These are phyloP conservation scores for Isatis tinctoria DNA, from an alignment of 345 rosid species.

Conservation along the genomic window DNA sequence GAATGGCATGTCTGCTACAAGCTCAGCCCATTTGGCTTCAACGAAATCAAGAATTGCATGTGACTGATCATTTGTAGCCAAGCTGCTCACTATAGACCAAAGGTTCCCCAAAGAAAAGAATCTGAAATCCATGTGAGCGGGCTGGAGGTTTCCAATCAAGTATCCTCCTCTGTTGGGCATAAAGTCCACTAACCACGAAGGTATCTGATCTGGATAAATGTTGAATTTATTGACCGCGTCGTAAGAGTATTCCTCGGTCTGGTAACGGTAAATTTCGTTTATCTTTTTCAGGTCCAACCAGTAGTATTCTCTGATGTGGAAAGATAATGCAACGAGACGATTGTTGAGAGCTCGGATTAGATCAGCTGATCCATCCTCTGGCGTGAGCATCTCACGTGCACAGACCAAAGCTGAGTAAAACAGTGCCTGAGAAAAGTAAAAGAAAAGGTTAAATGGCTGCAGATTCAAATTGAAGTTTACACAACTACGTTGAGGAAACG, in stretches of 20 bases:
- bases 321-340: constrained; percentile 77
- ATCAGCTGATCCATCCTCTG: constrained; percentile 82
- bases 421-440: constrained; percentile 46
- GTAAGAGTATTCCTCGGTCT: constrained; percentile 83
- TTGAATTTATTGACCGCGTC: constrained; percentile 93
- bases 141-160: constrained; percentile 85
- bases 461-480: background rate
- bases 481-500: background rate
- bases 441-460: background rate
- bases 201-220: constrained; percentile 91
- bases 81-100: constrained; percentile 75
- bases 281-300: constrained; percentile 77
- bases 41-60: constrained; percentile 82
- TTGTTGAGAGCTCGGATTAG: constrained; percentile 73
- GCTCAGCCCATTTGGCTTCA: constrained; percentile 79
- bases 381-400: constrained; percentile 85
- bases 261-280: constrained; percentile 81
- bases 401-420: constrained; percentile 80
- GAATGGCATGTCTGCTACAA: constrained; percentile 83
- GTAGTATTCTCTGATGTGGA: constrained; percentile 89
- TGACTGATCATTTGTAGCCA: constrained; percentile 71
- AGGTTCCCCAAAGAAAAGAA: constrained; percentile 88
- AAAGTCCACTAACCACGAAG: constrained; percentile 78
- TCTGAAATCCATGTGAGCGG: constrained; percentile 95
- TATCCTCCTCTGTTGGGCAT: constrained; percentile 83